A percentile compares a stretch with the other conserved stretches of the same genome.
Evolutionary conservation across 805 yeast species (phyloP).

Genomic region (Schwanniomyces vanrijiae): DNA sequence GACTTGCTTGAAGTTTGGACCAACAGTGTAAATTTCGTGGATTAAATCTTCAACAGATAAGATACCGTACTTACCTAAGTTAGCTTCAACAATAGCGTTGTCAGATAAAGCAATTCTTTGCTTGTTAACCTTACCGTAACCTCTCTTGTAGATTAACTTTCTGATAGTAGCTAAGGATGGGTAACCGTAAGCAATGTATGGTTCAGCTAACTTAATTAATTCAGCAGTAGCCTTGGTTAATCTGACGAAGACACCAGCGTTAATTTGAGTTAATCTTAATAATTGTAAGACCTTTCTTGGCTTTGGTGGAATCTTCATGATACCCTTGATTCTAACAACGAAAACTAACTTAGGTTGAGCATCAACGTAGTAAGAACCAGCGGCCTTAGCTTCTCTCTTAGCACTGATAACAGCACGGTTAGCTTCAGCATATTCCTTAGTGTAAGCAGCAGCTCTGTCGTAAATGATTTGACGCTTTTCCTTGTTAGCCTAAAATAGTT

Average conservation of each 20-base stretch:
- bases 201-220: conserved; percentile 91
- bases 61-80: conserved; percentile 91
- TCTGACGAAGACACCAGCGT: conserved; percentile 93
- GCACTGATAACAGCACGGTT: conserved; percentile 85
- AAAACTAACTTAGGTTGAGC: conserved; percentile 94
- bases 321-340: conserved; percentile 99
- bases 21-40: conserved; percentile 94
- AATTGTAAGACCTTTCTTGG: conserved; percentile 98
- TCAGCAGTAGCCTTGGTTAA: conserved; percentile 94
- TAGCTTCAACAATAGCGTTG: conserved; percentile 83
- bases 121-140: conserved; percentile 95
- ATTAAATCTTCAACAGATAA: conserved; percentile 89
- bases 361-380: conserved; percentile 91
- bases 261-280: conserved; percentile 89
- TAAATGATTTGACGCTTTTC: conserved; percentile 69
- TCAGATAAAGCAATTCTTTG: conserved; percentile 91
- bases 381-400: conserved; percentile 91
- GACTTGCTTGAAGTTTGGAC: conserved; percentile 98
- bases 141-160: conserved; percentile 95
- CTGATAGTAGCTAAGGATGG: conserved; percentile 90
- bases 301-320: conserved; percentile 97
- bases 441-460: conserved; percentile 96
- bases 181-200: conserved; percentile 97
- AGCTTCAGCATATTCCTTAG: conserved; percentile 89
- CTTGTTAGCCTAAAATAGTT: conserved; percentile 41